Conservation (phyloP, 1,284 basidiomycete species). For the Ceratobasidium sp. region DNA sequence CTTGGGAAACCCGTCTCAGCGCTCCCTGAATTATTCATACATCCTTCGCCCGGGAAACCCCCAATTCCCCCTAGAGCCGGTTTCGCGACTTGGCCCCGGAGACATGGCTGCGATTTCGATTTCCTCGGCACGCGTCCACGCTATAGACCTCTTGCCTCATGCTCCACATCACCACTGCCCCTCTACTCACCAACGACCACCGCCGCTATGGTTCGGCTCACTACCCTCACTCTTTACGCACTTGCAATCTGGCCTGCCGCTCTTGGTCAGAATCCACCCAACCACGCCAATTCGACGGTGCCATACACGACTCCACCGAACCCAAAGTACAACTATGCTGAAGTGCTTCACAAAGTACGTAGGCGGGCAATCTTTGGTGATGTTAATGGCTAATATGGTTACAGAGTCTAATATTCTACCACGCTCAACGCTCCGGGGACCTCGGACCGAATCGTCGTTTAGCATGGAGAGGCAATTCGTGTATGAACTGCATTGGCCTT, state of each 20-base stretch:
- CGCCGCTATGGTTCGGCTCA: too few relatives aligned
- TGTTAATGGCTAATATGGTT: neutral
- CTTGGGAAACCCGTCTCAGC: too few relatives aligned
- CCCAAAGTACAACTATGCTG: constrained; percentile 49
- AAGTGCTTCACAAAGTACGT: constrained; percentile 45
- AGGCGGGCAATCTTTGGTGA: too few relatives aligned
- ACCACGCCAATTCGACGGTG: constrained; percentile 47
- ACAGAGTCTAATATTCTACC: constrained; percentile 47
- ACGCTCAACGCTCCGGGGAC: constrained; percentile 46
- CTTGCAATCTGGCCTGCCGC: constrained; percentile 22
- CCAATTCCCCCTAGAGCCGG: too few relatives aligned
- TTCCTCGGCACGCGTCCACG: too few relatives aligned
- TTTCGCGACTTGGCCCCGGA: too few relatives aligned
- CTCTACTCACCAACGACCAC: too few relatives aligned
- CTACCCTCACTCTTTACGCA: constrained; percentile 31
- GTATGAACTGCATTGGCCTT: constrained; percentile 44
- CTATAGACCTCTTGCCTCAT: too few relatives aligned
- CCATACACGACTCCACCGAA: constrained; percentile 39
- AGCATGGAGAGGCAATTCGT: constrained; percentile 46
- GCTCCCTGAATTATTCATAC: too few relatives aligned
- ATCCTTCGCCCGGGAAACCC: too few relatives aligned
- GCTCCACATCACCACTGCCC: too few relatives aligned
- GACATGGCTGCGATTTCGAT: too few relatives aligned
- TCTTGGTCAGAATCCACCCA: constrained; percentile 35
- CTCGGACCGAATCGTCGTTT: constrained; percentile 47